phyloP scores from a whole-genome alignment of 139 green algal species.

The Axilococcus clingmanii region DNA sequence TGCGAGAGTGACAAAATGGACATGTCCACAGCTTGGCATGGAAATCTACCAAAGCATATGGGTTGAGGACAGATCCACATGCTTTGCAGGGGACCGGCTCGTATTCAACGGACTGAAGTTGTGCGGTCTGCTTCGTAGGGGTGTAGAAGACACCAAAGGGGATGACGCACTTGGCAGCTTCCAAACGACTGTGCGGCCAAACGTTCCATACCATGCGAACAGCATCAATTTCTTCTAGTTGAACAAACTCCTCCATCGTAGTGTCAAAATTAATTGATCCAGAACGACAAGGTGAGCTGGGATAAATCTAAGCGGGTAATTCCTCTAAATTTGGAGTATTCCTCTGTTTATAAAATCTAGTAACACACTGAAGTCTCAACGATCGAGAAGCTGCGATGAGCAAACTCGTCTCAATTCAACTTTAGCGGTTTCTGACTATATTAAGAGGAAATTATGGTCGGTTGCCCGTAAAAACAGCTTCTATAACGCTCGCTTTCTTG shows the following conservation, averaged over 20 bases:
- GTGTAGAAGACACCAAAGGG: constrained; percentile 89
- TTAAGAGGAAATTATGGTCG: too few relatives aligned
- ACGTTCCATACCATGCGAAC: constrained; percentile 91
- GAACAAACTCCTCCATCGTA: constrained; percentile 30
- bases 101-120: constrained; percentile 86
- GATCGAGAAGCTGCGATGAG: too few relatives aligned
- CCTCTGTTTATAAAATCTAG: too few relatives aligned
- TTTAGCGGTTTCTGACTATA: too few relatives aligned
- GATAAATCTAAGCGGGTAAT: too few relatives aligned
- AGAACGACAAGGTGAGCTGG: constrained; percentile 3
- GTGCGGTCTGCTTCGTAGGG: constrained; percentile 64
- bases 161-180: constrained; percentile 94
- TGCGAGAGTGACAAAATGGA: constrained; percentile 88
- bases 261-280: not conserved
- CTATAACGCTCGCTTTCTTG: too few relatives aligned
- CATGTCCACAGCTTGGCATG: constrained; percentile 89
- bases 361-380: too few relatives aligned
- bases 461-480: too few relatives aligned
- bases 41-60: constrained; percentile 87
- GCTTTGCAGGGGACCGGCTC: constrained; percentile 90
- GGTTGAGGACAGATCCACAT: constrained; percentile 88
- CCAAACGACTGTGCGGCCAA: constrained; percentile 85
- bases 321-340: too few relatives aligned
- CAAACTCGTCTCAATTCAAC: too few relatives aligned
- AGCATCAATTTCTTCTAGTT: constrained; percentile 68